Conservation (phyloP, 2,329 filamentous ascomycete species). For the Colletotrichum lini region DNA sequence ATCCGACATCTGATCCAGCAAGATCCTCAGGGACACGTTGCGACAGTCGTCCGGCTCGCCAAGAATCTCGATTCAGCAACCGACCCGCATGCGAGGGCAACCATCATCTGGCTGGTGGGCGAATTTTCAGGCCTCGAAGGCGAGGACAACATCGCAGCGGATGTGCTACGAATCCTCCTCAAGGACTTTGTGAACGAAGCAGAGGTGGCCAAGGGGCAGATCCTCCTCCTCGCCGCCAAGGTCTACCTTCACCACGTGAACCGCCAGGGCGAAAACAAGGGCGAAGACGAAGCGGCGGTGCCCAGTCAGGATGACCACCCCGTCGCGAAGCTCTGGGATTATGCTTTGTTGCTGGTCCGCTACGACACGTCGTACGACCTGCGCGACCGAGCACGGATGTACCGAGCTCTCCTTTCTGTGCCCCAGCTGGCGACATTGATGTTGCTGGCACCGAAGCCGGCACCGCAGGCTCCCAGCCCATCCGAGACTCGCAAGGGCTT, state of each 20-base stretch:
- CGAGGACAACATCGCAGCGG: slow-evolving; percentile 91
- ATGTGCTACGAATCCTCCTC: slow-evolving; percentile 89
- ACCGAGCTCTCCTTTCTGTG: slow-evolving; percentile 84
- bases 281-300: slow-evolving; percentile 50
- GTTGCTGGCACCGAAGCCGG: slow-evolving; percentile 93
- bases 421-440: slow-evolving; percentile 92
- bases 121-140: slow-evolving; percentile 88
- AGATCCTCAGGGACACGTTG: slow-evolving; percentile 83
- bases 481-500: slow-evolving; percentile 86
- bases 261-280: slow-evolving; percentile 64
- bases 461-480: slow-evolving; percentile 90
- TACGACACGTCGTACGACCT: slow-evolving; percentile 97
- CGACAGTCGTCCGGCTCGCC: slow-evolving; percentile 89
- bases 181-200: slow-evolving; percentile 88
- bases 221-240: slow-evolving; percentile 93
- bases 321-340: slow-evolving; percentile 85
- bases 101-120: slow-evolving; percentile 97
- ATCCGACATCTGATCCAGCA: slow-evolving; percentile 97
- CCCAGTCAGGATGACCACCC: slow-evolving; percentile 71
- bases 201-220: slow-evolving; percentile 90
- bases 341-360: slow-evolving; percentile 85
- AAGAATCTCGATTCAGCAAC: slow-evolving; percentile 92
- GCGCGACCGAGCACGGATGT: slow-evolving; percentile 90
- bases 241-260: slow-evolving; percentile 93
- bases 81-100: slow-evolving; percentile 89